phyloP scores from a whole-genome alignment of 139 green algal genomes.

The Nannochloris sp. region DNA sequence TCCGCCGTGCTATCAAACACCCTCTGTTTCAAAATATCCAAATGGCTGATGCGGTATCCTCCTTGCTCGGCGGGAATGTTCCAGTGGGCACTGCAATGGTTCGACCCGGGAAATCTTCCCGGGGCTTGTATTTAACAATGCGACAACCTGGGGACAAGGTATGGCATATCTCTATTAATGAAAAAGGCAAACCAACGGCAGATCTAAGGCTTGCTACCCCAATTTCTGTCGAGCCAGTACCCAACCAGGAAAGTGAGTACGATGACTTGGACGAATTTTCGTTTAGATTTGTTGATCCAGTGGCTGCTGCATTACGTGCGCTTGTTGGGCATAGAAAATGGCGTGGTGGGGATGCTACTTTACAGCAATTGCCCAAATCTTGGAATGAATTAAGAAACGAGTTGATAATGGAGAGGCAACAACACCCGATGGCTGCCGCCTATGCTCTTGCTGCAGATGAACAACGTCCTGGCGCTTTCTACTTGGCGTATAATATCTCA shows the following conservation, averaged over 20 bases:
- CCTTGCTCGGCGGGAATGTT: slow-evolving; percentile 2
- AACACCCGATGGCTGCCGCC: background rate
- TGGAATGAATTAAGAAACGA: background rate
- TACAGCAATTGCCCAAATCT: background rate
- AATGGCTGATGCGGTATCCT: slow-evolving; percentile 30
- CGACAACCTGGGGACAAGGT: slow-evolving; percentile 14
- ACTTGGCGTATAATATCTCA: slow-evolving; percentile 24
- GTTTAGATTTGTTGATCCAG: slow-evolving; percentile 50
- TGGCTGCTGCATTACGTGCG: slow-evolving; percentile 20
- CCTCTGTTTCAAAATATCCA: slow-evolving; percentile 63
- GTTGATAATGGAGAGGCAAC: background rate
- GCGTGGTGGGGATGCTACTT: background rate
- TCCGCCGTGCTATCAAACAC: slow-evolving; percentile 53
- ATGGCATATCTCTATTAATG: slow-evolving; percentile 45
- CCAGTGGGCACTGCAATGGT: slow-evolving; percentile 26
- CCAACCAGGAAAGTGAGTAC: slow-evolving; percentile 34
- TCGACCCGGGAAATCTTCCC: slow-evolving; percentile 36
- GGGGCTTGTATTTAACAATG: slow-evolving; percentile 17
- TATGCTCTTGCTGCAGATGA: slow-evolving; percentile 27
- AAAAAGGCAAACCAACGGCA: slow-evolving; percentile 42
- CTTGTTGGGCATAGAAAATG: slow-evolving; percentile 51
- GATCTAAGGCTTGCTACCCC: slow-evolving; percentile 43
- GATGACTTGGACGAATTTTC: slow-evolving; percentile 77
- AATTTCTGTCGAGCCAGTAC: slow-evolving; percentile 37
- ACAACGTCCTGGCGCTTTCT: slow-evolving; percentile 27